Evolutionary conservation across 305 asterid species (phyloP).

Genomic region (Fraxinus xanthoxyloides): DNA sequence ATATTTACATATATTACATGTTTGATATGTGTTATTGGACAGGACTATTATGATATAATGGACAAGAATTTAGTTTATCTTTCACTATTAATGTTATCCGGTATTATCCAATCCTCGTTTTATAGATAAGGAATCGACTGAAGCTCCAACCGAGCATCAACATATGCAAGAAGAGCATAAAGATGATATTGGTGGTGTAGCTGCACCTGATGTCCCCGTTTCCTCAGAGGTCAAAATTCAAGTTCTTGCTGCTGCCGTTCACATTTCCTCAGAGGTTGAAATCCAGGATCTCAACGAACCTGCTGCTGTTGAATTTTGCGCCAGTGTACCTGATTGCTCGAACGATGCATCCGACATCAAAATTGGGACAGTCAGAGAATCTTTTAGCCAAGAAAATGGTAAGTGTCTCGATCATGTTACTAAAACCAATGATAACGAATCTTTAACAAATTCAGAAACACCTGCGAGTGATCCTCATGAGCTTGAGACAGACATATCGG

Average conservation of each 20-base stretch:
- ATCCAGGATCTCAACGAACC: slow-evolving; percentile 17
- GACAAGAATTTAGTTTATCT: background rate
- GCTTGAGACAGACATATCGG: slow-evolving; percentile 22
- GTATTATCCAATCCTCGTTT: background rate
- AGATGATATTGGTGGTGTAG: slow-evolving; percentile 7
- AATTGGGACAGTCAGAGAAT: background rate
- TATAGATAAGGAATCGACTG: background rate
- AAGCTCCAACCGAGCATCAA: slow-evolving; percentile 14
- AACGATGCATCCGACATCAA: slow-evolving; percentile 18
- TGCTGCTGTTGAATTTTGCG: slow-evolving; percentile 24
- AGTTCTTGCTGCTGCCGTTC: slow-evolving; percentile 14
- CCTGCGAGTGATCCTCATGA: slow-evolving; percentile 10
- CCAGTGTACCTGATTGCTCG: slow-evolving; percentile 12
- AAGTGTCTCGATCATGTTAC: background rate
- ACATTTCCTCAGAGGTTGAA: slow-evolving; percentile 12
- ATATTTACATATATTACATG: background rate
- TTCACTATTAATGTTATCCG: background rate
- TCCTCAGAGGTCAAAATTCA: slow-evolving; percentile 9
- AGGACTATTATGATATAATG: background rate
- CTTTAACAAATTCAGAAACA: background rate
- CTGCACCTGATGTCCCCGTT: slow-evolving; percentile 21
- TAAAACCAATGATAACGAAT: slow-evolving; percentile 1
- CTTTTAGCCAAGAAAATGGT: slow-evolving; percentile 5
- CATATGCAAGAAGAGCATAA: slow-evolving; percentile 16
- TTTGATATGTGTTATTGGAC: background rate